Conservation (phyloP, 257 asterid species). For the Primulina tabacum region DNA sequence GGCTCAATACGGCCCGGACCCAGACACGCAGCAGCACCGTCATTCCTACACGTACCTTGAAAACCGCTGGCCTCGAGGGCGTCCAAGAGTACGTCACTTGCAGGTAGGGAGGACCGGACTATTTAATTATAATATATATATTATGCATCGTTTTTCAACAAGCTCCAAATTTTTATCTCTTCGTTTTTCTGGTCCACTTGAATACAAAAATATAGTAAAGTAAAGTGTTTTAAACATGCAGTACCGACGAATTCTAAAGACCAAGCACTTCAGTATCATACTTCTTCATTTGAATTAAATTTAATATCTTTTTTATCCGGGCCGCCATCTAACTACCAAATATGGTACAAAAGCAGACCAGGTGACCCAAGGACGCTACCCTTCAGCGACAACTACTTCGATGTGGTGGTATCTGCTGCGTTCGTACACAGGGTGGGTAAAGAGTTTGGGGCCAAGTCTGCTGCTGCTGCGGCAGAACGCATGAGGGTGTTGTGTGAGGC, state of each 20-base stretch:
- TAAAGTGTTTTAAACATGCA: no score
- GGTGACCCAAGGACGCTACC: conserved; percentile 89
- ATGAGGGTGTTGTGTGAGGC: conserved; percentile 80
- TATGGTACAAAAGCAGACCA: conserved; percentile 31
- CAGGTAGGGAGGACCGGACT: conserved; percentile 30
- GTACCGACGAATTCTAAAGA: no score
- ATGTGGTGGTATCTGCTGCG: conserved; percentile 92
- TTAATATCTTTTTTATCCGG: no score
- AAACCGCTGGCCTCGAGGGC: conserved; percentile 82
- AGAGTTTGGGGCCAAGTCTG: conserved; percentile 72
- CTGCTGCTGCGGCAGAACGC: conserved; percentile 87
- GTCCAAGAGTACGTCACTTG: conserved; percentile 95
- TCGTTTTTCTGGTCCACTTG: no score
- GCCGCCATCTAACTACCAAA: background rate
- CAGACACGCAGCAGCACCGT: conserved; percentile 12
- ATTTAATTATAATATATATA: no score
- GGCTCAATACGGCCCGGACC: conserved; percentile 54
- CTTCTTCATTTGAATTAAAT: background rate
- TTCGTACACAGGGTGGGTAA: conserved; percentile 91
- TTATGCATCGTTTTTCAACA: no score
- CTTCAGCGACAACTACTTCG: conserved; percentile 72
- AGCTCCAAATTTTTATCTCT: no score
- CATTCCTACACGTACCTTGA: conserved; percentile 52
- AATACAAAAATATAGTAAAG: no score
- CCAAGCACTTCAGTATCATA: background rate